phyloP scores from a whole-genome alignment of 495 filamentous ascomycete genomes.

The Annulohypoxylon moriforme region DNA sequence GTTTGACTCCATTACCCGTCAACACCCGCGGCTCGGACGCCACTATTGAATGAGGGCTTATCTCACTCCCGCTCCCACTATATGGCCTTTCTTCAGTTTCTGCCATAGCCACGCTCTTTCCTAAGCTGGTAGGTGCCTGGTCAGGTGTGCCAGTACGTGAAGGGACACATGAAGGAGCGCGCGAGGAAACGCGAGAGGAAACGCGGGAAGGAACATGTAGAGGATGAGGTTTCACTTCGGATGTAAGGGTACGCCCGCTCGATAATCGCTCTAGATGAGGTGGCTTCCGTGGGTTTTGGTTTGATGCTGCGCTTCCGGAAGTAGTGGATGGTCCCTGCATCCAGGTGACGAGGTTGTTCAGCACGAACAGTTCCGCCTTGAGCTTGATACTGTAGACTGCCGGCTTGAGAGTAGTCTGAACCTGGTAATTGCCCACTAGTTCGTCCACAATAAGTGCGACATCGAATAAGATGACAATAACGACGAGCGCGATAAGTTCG shows the following conservation, averaged over 20 bases:
- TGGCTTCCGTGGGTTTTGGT: neutral
- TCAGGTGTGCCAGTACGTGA: neutral
- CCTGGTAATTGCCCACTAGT: slow-evolving; percentile 62
- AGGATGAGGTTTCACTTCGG: neutral
- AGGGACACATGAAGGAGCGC: neutral
- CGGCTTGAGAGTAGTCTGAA: slow-evolving; percentile 67
- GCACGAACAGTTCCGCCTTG: slow-evolving; percentile 71
- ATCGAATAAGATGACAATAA: slow-evolving; percentile 56
- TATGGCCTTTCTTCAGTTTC: neutral
- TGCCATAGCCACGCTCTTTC: neutral
- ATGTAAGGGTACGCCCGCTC: neutral
- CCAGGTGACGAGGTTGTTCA: slow-evolving; percentile 61
- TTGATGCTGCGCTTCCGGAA: neutral
- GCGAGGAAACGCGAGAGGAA: neutral
- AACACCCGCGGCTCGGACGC: neutral
- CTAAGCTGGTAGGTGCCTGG: neutral
- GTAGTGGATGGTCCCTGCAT: slow-evolving; percentile 3
- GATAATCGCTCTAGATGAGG: neutral
- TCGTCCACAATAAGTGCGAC: slow-evolving; percentile 62
- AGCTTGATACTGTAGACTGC: slow-evolving; percentile 73
- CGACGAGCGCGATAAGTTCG: slow-evolving; percentile 64
- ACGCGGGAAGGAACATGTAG: neutral
- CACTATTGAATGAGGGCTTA: neutral
- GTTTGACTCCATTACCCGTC: neutral
- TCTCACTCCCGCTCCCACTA: neutral